These are phyloP conservation scores for Aureobasidium melanogenum DNA, from an alignment of 2,329 filamentous ascomycete genomes.

Conservation along the genomic window DNA sequence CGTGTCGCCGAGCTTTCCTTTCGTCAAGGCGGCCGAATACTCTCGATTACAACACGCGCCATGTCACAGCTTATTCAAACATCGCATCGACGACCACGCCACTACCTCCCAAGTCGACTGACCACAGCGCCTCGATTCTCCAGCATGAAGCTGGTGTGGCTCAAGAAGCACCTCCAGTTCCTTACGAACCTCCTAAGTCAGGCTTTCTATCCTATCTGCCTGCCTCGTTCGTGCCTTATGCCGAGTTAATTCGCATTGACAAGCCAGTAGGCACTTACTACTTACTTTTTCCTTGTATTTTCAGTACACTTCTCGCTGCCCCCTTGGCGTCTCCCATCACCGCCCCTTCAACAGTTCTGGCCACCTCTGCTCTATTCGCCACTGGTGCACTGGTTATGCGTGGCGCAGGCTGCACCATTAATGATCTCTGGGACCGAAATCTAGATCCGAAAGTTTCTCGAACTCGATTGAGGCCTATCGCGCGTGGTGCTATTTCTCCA, in stretches of 20 bases:
- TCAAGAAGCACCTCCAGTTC: neutral
- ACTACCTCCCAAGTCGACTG: neutral
- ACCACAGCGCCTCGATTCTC: neutral
- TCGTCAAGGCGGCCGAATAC: neutral
- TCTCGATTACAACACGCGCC: neutral
- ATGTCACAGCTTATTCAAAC: neutral
- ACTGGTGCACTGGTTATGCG: slow-evolving; percentile 76
- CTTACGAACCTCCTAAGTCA: slow-evolving; percentile 59
- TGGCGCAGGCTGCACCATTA: slow-evolving; percentile 79
- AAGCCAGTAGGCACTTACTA: slow-evolving; percentile 78
- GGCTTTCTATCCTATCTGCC: slow-evolving; percentile 66
- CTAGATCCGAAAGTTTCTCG: slow-evolving; percentile 72
- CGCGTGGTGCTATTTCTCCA: slow-evolving; percentile 66
- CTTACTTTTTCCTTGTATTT: slow-evolving; percentile 76
- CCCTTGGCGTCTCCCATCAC: slow-evolving; percentile 56
- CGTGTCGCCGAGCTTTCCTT: neutral
- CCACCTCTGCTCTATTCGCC: slow-evolving; percentile 61
- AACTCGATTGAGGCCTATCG: slow-evolving; percentile 70
- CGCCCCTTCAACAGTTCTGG: slow-evolving; percentile 51
- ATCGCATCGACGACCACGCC: neutral
- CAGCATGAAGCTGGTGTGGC: slow-evolving; percentile 1
- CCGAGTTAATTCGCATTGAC: slow-evolving; percentile 70
- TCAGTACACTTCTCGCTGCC: slow-evolving; percentile 73
- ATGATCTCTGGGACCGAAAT: slow-evolving; percentile 84
- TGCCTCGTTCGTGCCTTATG: slow-evolving; percentile 64